These are phyloP conservation scores for Pseudocercospora crystallina DNA, from an alignment of 2,329 filamentous ascomycete species.

Conservation along the genomic window DNA sequence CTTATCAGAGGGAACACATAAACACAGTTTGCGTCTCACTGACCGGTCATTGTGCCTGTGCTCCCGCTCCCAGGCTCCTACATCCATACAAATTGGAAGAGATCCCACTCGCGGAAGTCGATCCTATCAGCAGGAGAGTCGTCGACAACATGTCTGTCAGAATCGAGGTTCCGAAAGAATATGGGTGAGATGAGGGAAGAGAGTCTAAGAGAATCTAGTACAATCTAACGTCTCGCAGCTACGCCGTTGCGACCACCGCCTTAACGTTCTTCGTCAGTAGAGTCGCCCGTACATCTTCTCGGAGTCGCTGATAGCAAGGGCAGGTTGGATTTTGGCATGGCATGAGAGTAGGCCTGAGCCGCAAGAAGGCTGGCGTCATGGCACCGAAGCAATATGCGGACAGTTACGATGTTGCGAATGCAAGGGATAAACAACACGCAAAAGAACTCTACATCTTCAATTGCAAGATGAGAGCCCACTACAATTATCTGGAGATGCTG, in stretches of 20 bases:
- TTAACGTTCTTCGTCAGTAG: slow-evolving; percentile 49
- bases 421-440: slow-evolving; percentile 41
- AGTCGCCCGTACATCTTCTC: neutral
- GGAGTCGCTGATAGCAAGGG: slow-evolving; percentile 4
- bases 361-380: slow-evolving; percentile 53
- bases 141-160: slow-evolving; percentile 27
- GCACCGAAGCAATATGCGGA: slow-evolving; percentile 63
- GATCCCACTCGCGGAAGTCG: no score
- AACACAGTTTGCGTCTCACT: neutral
- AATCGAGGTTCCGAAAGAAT: slow-evolving; percentile 49
- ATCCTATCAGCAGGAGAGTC: no score
- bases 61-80: neutral
- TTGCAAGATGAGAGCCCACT: slow-evolving; percentile 53
- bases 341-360: slow-evolving; percentile 44
- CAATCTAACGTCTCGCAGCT: slow-evolving; percentile 41
- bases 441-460: slow-evolving; percentile 48
- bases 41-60: neutral
- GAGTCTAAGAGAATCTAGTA: neutral
- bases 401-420: slow-evolving; percentile 51
- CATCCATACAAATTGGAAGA: neutral
- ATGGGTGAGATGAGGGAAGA: slow-evolving; percentile 42
- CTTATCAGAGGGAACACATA: neutral
- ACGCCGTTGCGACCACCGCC: slow-evolving; percentile 55
- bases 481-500: slow-evolving; percentile 62
- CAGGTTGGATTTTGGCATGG: slow-evolving; percentile 54